These are phyloP conservation scores for Globisporangium camurandrum DNA, from an alignment of 352 stramenopile genomes.

Conservation along the genomic window DNA sequence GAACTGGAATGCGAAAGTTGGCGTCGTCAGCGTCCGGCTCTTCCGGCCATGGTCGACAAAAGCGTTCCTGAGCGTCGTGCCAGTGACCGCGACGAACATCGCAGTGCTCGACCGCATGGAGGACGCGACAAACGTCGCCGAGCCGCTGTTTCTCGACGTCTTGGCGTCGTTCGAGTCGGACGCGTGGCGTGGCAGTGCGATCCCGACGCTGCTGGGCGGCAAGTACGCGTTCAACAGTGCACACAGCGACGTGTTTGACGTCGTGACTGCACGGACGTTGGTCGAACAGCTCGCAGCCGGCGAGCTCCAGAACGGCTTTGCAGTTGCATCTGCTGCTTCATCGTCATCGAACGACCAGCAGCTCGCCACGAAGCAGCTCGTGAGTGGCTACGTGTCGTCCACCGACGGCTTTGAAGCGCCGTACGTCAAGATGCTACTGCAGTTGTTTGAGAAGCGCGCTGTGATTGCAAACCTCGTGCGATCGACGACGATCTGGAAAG, in stretches of 20 bases:
- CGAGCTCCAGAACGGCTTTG: constrained; percentile 67
- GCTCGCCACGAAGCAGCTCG: constrained; percentile 24
- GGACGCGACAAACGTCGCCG: constrained; percentile 77
- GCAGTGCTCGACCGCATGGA: constrained; percentile 90
- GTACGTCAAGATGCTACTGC: constrained; percentile 75
- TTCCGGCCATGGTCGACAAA: constrained; percentile 86
- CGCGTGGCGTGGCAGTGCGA: constrained; percentile 36
- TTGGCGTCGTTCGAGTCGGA: constrained; percentile 86
- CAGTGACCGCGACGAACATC: constrained; percentile 65
- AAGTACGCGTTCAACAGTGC: constrained; percentile 74
- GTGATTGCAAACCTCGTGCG: constrained; percentile 70
- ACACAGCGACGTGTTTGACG: constrained; percentile 70
- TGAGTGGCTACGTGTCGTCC: constrained; percentile 45
- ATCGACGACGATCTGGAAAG: constrained; percentile 61
- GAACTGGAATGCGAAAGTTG: constrained; percentile 80
- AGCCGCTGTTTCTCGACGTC: constrained; percentile 91
- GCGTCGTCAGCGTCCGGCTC: constrained; percentile 85
- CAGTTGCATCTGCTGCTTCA: constrained; percentile 25
- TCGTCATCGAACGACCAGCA: constrained; percentile 24
- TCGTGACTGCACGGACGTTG: constrained; percentile 70
- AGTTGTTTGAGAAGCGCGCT: constrained; percentile 63
- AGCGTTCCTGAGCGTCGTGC: constrained; percentile 73
- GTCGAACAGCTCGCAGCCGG: constrained; percentile 56
- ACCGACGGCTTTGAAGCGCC: constrained; percentile 57
- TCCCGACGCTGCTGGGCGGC: constrained; percentile 68